Evolutionary conservation across 2,329 filamentous ascomycete genomes (phyloP).

Genomic region (Cryphonectria japonica): DNA sequence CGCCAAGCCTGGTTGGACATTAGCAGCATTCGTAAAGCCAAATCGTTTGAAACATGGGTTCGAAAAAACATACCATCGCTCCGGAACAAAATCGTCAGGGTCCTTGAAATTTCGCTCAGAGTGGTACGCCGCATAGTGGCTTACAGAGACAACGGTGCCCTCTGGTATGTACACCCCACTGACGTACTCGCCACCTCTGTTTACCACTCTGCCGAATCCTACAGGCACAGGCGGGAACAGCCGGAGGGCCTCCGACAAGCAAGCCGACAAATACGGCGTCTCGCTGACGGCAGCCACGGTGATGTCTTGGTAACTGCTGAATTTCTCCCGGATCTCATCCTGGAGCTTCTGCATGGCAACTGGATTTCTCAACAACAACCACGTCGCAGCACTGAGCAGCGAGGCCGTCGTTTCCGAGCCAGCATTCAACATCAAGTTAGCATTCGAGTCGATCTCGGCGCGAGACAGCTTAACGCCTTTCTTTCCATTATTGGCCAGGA

Average conservation of each 20-base stretch:
- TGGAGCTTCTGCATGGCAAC: neutral
- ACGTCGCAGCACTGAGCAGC: neutral
- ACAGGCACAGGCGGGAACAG: neutral
- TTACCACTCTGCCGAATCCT: neutral
- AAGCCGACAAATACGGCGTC: neutral
- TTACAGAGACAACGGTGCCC: neutral
- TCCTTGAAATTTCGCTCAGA: slow-evolving; percentile 11
- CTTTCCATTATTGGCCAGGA: neutral
- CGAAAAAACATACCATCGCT: slow-evolving; percentile 1
- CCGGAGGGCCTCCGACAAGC: neutral
- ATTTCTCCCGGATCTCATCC: neutral
- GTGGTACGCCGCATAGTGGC: neutral
- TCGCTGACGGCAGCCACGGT: neutral
- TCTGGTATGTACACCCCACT: neutral
- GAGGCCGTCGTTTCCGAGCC: neutral
- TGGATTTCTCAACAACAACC: neutral
- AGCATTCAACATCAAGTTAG: neutral
- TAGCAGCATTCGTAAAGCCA: neutral
- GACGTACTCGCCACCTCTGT: neutral
- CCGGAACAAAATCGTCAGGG: neutral
- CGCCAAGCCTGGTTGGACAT: neutral
- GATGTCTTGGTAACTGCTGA: neutral
- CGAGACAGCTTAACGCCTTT: neutral
- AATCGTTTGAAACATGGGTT: neutral
- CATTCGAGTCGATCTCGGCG: slow-evolving; percentile 1